Evolutionary conservation across 2,329 filamentous ascomycete species (phyloP).

Genomic region (Fusarium brevicatenulatum): DNA sequence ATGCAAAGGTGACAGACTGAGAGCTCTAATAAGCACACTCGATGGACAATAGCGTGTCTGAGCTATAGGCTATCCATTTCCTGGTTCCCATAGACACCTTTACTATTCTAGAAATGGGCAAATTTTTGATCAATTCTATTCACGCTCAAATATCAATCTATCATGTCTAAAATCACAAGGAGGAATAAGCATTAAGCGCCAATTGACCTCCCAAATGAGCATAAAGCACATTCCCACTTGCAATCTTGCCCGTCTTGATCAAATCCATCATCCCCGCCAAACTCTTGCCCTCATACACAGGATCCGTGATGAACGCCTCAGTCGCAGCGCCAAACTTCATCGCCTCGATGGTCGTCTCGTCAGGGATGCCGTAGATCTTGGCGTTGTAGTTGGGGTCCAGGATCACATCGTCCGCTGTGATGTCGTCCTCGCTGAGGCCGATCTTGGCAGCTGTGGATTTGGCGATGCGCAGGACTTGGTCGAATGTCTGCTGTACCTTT

Average conservation of each 20-base stretch:
- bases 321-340: constrained; percentile 75
- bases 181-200: constrained; percentile 74
- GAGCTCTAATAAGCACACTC: neutral
- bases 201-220: constrained; percentile 77
- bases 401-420: constrained; percentile 70
- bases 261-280: constrained; percentile 77
- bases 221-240: constrained; percentile 74
- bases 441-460: constrained; percentile 71
- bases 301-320: constrained; percentile 79
- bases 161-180: constrained; percentile 16
- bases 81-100: neutral
- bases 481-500: constrained; percentile 64
- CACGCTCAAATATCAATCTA: constrained; percentile 4
- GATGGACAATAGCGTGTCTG: neutral
- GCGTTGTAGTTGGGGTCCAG: constrained; percentile 72
- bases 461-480: constrained; percentile 74
- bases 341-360: constrained; percentile 71
- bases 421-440: constrained; percentile 67
- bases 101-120: neutral
- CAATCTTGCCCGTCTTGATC: constrained; percentile 70
- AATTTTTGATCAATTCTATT: neutral
- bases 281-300: constrained; percentile 81
- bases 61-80: neutral
- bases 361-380: constrained; percentile 74
- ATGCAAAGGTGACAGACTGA: neutral